Conservation (phyloP, 2,329 filamentous ascomycete species). For the Colletotrichum melonis region DNA sequence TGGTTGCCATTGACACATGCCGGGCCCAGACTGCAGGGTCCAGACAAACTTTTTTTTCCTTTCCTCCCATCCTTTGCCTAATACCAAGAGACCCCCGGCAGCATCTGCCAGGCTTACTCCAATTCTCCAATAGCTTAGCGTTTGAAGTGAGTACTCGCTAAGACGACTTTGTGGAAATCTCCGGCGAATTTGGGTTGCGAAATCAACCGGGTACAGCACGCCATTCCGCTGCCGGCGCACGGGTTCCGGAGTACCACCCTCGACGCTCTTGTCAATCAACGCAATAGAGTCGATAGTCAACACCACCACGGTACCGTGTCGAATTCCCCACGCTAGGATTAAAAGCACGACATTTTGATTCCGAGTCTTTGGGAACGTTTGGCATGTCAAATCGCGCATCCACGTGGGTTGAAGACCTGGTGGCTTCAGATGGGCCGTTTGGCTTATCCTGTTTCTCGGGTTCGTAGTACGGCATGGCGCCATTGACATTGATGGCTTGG, state of each 20-base stretch:
- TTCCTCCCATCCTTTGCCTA: neutral
- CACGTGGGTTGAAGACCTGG: neutral
- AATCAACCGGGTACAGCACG: constrained; percentile 32
- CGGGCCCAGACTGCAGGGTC: constrained; percentile 19
- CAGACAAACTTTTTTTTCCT: constrained; percentile 17
- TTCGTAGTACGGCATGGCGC: neutral
- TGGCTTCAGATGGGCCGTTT: neutral
- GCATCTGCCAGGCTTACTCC: neutral
- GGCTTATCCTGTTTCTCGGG: neutral
- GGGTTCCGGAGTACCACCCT: constrained; percentile 12
- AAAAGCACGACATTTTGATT: neutral
- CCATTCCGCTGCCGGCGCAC: constrained; percentile 30
- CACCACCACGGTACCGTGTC: neutral
- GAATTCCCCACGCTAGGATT: neutral
- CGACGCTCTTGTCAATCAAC: neutral
- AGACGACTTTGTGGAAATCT: constrained; percentile 1
- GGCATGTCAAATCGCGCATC: neutral
- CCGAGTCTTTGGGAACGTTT: neutral
- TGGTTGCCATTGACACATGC: constrained; percentile 7
- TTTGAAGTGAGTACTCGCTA: neutral
- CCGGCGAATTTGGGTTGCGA: constrained; percentile 24
- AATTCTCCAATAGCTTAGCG: neutral
- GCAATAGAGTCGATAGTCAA: neutral
- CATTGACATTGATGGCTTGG: neutral
- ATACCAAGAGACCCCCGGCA: neutral